phyloP scores from a whole-genome alignment of 305 asterid species.

The Fraxinus xanthoxyloides region DNA sequence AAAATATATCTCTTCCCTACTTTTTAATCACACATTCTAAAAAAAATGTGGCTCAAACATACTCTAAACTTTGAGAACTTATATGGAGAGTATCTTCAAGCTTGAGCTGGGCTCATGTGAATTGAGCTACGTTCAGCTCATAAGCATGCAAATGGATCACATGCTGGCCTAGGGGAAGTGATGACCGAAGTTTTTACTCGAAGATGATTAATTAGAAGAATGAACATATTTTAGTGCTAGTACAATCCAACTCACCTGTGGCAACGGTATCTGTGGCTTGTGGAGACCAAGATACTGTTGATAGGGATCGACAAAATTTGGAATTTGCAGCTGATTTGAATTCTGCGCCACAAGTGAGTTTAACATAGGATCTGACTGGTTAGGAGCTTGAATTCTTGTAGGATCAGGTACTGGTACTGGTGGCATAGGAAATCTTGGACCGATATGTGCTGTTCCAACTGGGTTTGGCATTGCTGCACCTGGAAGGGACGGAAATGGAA shows the following conservation, averaged over 20 bases:
- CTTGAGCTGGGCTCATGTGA: not conserved
- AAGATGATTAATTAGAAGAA: not conserved
- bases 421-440: slow-evolving; percentile 52
- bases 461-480: slow-evolving; percentile 51
- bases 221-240: not conserved
- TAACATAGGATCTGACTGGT: slow-evolving; percentile 33
- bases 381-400: slow-evolving; percentile 38
- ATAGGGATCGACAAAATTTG: slow-evolving; percentile 39
- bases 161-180: not conserved
- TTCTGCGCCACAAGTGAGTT: slow-evolving; percentile 24
- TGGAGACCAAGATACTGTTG: slow-evolving; percentile 45
- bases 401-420: slow-evolving; percentile 36
- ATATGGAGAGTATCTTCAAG: not conserved
- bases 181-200: not conserved
- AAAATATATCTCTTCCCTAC: no score
- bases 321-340: slow-evolving; percentile 36
- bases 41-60: not conserved
- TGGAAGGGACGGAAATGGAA: slow-evolving; percentile 56
- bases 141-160: not conserved
- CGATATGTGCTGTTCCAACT: slow-evolving; percentile 51
- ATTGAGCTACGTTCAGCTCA: not conserved
- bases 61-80: not conserved
- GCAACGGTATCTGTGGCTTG: slow-evolving; percentile 33
- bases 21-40: not conserved
- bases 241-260: slow-evolving; percentile 33